phyloP scores from a whole-genome alignment of 306 rosid species.

The Citrullus mucosospermus region DNA sequence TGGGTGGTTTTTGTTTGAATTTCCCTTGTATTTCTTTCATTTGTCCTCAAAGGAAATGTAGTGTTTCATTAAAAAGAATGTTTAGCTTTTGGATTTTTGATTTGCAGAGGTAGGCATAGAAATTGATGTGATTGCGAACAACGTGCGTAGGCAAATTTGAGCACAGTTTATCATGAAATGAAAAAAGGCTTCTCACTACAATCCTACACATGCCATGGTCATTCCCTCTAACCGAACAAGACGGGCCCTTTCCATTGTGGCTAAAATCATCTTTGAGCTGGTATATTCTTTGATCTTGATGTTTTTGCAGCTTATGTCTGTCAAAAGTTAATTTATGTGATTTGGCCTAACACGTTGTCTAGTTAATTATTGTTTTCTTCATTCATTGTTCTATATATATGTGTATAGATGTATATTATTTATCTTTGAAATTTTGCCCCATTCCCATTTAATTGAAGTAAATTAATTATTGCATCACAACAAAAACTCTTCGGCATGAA shows the following conservation, averaged over 20 bases:
- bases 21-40: too few relatives aligned
- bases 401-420: not conserved
- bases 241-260: conserved; percentile 49
- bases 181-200: conserved; percentile 22
- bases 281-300: conserved; percentile 1
- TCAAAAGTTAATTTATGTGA: not conserved
- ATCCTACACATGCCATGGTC: conserved; percentile 33
- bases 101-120: conserved; percentile 15
- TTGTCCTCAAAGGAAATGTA: too few relatives aligned
- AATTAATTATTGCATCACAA: not conserved
- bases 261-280: conserved; percentile 47
- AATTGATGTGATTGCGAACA: conserved; percentile 26
- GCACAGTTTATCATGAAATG: conserved; percentile 65
- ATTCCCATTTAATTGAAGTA: not conserved
- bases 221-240: conserved; percentile 51
- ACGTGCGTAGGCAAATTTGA: conserved; percentile 26
- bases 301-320: not conserved
- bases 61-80: too few relatives aligned
- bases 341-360: not conserved
- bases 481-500: not conserved
- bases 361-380: not conserved
- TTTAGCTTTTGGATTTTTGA: not conserved
- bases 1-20: too few relatives aligned
- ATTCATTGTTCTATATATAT: not conserved
- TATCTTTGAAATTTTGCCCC: not conserved